Base-by-base conservation (phyloP, 106 monocot species). In the Allium cepa region DNA sequence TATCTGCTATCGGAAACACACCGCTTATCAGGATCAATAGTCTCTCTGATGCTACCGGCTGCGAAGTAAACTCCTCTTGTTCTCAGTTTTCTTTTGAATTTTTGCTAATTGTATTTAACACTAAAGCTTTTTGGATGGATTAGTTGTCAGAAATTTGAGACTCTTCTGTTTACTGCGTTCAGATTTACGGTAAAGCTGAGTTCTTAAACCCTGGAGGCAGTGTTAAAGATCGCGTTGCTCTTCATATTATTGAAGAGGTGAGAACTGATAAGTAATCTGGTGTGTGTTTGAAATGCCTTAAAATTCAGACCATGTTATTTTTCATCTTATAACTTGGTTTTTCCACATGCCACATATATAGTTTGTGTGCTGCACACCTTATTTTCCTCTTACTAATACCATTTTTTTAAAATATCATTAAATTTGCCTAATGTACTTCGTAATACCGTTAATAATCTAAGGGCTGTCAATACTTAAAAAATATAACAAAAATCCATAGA, bases 171-270 rank as follows among this genome's bases (percentile, higher is more conserved):
- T 22, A 15, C 15, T 75, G 65, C 50, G 28, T 28, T 50, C 69
- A 99, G 97, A 99, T 99, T 78, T 77, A 92, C 4, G 97, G 77
- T 11, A 99, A 99, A 85, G 97, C 92, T 8, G 97, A 99, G 84
- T 99, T 99, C 60, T 77, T 99, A 77, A 99, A 92, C 71, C 97
- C 92, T 15, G 97, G 92, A 1, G 97, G 97, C 8, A 99, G 97
- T 49, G 84, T 99, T 56, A 99, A 99, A 60, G 97, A 99, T 69
- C 81, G 97, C 4, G 90, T 99, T 50, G 97, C 97, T 11, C 86
- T 89, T 57, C 84, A 81, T 71, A 99, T 99, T 59, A 99, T 99
- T n/a, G 84, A 99, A 77, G 97, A 99, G 92, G 97, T 92, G 66
- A 78, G n/a, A n/a, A 63, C 36, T 36, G 5, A 36, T 36, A 36